These are phyloP conservation scores for Cynara cardunculus DNA, from an alignment of 129 eudicot species.

Conservation along the genomic window DNA sequence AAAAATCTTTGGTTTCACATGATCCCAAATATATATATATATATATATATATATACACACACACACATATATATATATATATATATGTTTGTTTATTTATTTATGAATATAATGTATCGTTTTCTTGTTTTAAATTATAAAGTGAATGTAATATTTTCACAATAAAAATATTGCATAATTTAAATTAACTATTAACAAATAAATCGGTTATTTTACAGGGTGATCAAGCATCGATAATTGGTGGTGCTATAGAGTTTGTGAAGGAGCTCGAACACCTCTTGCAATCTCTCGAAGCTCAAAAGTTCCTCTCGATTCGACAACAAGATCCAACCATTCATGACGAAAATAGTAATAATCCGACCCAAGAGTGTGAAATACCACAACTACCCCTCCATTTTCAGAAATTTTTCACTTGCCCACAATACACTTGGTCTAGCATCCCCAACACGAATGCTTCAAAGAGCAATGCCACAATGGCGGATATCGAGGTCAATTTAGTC, in stretches of 20 bases:
- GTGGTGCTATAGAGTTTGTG: slow-evolving; percentile 46
- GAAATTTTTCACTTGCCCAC: slow-evolving; percentile 17
- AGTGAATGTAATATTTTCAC: background rate
- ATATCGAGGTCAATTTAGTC: slow-evolving; percentile 43
- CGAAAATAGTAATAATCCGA: background rate
- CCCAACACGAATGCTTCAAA: slow-evolving; percentile 13
- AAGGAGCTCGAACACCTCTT: slow-evolving; percentile 46
- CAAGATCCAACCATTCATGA: slow-evolving; percentile 18
- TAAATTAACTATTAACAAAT: background rate
- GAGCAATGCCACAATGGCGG: slow-evolving; percentile 15
- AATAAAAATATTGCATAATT: background rate
- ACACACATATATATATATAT: no score
- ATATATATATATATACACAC: no score
- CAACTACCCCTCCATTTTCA: slow-evolving; percentile 14
- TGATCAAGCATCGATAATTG: slow-evolving; percentile 50
- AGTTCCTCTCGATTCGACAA: slow-evolving; percentile 19
- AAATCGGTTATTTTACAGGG: slow-evolving; percentile 18
- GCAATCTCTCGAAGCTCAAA: slow-evolving; percentile 42
- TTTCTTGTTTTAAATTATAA: no score
- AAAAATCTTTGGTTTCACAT: no score
- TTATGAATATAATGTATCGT: no score
- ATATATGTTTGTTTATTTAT: no score
- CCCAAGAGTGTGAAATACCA: slow-evolving; percentile 9
- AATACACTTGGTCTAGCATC: slow-evolving; percentile 11
- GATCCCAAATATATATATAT: no score